Percentiles rank a stretch among this genome's conserved stretches.
Evolutionary conservation across 2,329 filamentous ascomycete species (phyloP).

Genomic region (Fusarium fujikuroi): DNA sequence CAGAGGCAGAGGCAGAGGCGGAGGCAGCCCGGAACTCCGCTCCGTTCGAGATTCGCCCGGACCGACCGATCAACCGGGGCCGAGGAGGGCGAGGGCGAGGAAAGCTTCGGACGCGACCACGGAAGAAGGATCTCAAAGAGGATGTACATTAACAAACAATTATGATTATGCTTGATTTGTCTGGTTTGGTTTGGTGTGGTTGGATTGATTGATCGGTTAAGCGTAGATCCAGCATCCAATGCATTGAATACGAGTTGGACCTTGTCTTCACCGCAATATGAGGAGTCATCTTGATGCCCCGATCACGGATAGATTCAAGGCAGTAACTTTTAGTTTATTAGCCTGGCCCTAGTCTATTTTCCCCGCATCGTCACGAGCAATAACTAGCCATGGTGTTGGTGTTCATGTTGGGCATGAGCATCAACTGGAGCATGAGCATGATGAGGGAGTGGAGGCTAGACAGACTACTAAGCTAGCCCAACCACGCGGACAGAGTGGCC

Average conservation of each 20-base stretch:
- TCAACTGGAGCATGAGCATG: conserved; percentile 1
- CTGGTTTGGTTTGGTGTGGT: not conserved
- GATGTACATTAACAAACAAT: not conserved
- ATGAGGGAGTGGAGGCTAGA: not conserved
- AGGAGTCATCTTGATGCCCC: conserved; percentile 24
- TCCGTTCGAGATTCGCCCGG: conserved; percentile 11
- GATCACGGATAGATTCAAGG: conserved; percentile 17
- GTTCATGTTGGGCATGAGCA: conserved; percentile 29
- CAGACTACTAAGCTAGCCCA: conserved; percentile 7
- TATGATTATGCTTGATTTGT: not conserved
- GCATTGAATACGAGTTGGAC: conserved; percentile 16
- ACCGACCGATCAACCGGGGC: conserved; percentile 31
- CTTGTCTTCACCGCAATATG: conserved; percentile 28
- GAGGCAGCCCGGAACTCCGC: conserved; percentile 33
- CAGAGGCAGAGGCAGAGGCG: conserved; percentile 42
- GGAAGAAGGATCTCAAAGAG: conserved; percentile 12
- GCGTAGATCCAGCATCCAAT: conserved; percentile 1
- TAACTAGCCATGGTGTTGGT: not conserved
- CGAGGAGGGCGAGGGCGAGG: not conserved
- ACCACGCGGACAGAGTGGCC: conserved; percentile 26
- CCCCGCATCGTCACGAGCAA: conserved; percentile 33
- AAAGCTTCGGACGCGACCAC: conserved; percentile 13
- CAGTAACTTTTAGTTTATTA: not conserved
- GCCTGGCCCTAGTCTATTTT: not conserved
- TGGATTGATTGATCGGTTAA: not conserved